These are phyloP conservation scores for Pleurotus tuber-regium DNA, from an alignment of 768 basidiomycete genomes.

Conservation along the genomic window DNA sequence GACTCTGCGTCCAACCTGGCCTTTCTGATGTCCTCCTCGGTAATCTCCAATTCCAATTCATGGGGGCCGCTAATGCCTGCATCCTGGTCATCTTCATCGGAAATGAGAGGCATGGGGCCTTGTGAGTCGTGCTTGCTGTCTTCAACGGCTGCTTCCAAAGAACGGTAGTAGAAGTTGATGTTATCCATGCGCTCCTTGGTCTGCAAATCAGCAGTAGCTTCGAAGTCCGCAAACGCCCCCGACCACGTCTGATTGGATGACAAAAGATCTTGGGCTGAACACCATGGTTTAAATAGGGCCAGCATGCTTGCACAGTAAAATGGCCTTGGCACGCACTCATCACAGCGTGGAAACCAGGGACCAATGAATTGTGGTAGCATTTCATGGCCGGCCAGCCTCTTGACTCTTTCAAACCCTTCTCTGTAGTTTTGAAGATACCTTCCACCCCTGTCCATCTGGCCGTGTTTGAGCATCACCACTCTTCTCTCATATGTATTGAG, in stretches of 20 bases:
- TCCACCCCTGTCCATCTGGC: no score
- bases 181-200: not conserved
- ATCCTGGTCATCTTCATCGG: no score
- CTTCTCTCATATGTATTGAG: not conserved
- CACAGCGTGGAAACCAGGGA: not conserved
- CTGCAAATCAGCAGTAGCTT: not conserved
- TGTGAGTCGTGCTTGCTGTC: no score
- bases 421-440: no score
- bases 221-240: not conserved
- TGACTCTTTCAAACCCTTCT: not conserved
- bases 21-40: no score
- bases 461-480: no score
- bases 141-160: not conserved
- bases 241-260: not conserved
- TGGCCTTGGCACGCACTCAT: not conserved
- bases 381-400: not conserved
- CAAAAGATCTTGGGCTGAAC: not conserved
- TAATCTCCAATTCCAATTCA: no score
- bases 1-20: no score
- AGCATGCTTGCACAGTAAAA: not conserved
- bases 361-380: not conserved
- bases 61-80: no score
- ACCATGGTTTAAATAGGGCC: not conserved
- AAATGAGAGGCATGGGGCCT: no score
- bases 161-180: not conserved